These are phyloP conservation scores for Nicotiana tomentosiformis DNA, from an alignment of 257 asterid genomes.

Conservation along the genomic window DNA sequence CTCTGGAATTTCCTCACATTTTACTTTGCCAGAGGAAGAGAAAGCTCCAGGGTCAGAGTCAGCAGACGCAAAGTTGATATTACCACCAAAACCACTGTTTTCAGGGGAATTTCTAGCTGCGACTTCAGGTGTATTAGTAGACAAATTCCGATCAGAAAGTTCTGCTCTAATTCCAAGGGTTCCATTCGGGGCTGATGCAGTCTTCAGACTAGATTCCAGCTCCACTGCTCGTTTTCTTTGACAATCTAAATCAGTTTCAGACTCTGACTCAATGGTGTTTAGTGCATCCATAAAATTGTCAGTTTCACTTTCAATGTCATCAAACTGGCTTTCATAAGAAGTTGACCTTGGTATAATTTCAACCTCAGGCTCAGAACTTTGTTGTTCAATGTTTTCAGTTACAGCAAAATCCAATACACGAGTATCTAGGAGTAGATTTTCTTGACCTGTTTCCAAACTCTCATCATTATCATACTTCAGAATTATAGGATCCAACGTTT, in stretches of 20 bases:
- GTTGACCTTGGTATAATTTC: conserved; percentile 7
- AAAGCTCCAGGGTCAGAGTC: conserved; percentile 9
- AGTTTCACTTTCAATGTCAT: conserved; percentile 54
- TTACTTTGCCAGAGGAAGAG: conserved; percentile 12
- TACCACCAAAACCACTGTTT: neutral
- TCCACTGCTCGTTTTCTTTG: conserved; percentile 39
- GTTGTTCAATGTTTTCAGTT: conserved; percentile 18
- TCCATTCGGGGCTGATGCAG: conserved; percentile 28
- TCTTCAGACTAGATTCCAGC: conserved; percentile 35
- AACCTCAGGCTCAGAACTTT: conserved; percentile 1
- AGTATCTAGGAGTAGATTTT: conserved; percentile 27
- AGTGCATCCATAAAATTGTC: conserved; percentile 89
- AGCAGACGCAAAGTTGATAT: conserved; percentile 5
- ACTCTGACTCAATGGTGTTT: conserved; percentile 75
- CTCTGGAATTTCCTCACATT: conserved; percentile 5
- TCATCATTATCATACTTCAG: conserved; percentile 33
- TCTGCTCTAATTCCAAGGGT: neutral
- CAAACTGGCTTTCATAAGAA: conserved; percentile 11
- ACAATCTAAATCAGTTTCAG: conserved; percentile 64
- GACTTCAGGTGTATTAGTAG: conserved; percentile 3
- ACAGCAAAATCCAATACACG: conserved; percentile 22
- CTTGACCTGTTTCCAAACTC: conserved; percentile 31
- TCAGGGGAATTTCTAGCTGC: conserved; percentile 11
- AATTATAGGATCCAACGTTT: conserved; percentile 23
- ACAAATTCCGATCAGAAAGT: conserved; percentile 6